Base-by-base conservation (phyloP, 805 yeast species). In the Wickerhamiella brachini region DNA sequence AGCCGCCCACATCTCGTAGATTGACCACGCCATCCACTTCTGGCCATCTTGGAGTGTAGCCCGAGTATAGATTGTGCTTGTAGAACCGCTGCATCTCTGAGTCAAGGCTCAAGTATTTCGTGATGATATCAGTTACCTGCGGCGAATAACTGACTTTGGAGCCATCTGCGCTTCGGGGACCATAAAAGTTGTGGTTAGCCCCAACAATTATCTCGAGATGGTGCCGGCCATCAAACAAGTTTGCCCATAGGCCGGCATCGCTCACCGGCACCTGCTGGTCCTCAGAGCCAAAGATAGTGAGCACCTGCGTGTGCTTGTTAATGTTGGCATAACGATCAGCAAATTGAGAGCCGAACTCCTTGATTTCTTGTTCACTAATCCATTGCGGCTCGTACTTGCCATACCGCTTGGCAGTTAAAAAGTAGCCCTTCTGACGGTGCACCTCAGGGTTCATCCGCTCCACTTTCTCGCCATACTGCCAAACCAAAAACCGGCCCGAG, bases 131-230 rank as follows among this genome's bases (percentile, higher is more conserved):
- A 1, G 69, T 71, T 1, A 82, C 88, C 20, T 66, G 61, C 49
- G 66, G 70, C 57, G 77, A 80, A 65, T 78, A 84, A 62, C 85
- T 84, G 45, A 79, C 77, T 37, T 67, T 67, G 34, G 51, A 52
- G 23, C 41, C 47, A 23, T 49, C 47, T 9, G 44, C 47, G n/a
- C 9, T 42, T 1, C 23, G 34, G 24, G 44, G 29, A 4, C 93
- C 90, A 61, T 75, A 83, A 61, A 75, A 88, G 59, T 84, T 85
- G 65, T 89, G 97, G 62, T 86, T 89, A 0, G 95, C 95, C 45
- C 70, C 71, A 1, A 77, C 76, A 10, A 89, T 68, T 7, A 85
- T 63, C 38, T 71, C 69, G 50, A 87, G 67, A 3, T 72, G 69
- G 57, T 83, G 81, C 20, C 88, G 77, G 5, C 75, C 67, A 24